A percentile compares a stretch with the other conserved stretches of the same genome.
These are phyloP conservation scores for Yamadazyma conglobata DNA, from an alignment of 1,139 yeast species.

Conservation along the genomic window DNA sequence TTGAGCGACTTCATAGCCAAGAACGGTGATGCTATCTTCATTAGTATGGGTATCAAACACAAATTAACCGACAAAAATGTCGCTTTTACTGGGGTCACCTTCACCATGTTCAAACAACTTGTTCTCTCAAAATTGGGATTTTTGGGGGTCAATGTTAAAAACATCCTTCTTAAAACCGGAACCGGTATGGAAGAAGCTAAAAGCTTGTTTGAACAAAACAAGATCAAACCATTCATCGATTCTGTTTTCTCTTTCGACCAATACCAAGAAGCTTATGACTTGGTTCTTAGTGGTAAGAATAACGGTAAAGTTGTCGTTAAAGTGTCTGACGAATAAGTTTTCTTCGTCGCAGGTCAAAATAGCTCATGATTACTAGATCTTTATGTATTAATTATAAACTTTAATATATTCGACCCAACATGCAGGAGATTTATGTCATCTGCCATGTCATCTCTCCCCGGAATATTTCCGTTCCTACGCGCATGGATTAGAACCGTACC, in stretches of 20 bases:
- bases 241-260: conserved; percentile 48
- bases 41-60: conserved; percentile 45
- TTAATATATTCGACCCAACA: too few species aligned
- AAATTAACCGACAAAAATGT: background rate
- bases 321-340: too few species aligned
- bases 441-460: too few species aligned
- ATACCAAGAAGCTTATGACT: conserved; percentile 47
- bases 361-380: too few species aligned
- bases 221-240: conserved; percentile 49
- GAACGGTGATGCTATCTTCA: conserved; percentile 42
- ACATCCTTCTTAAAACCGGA: conserved; percentile 6
- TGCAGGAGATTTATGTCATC: too few species aligned
- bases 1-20: conserved; percentile 10
- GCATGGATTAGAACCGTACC: too few species aligned
- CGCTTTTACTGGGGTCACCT: conserved; percentile 3
- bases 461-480: too few species aligned
- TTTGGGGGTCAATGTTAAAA: conserved; percentile 12
- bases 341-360: too few species aligned
- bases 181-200: conserved; percentile 12
- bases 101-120: conserved; percentile 3
- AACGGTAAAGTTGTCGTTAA: conserved; percentile 59
- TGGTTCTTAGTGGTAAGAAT: conserved; percentile 44
- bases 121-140: conserved; percentile 12
- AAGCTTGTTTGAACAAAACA: conserved; percentile 38
- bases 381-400: too few species aligned